Evolutionary conservation across 495 filamentous ascomycete genomes (phyloP).

Genomic region (Bryoglossum gracile): DNA sequence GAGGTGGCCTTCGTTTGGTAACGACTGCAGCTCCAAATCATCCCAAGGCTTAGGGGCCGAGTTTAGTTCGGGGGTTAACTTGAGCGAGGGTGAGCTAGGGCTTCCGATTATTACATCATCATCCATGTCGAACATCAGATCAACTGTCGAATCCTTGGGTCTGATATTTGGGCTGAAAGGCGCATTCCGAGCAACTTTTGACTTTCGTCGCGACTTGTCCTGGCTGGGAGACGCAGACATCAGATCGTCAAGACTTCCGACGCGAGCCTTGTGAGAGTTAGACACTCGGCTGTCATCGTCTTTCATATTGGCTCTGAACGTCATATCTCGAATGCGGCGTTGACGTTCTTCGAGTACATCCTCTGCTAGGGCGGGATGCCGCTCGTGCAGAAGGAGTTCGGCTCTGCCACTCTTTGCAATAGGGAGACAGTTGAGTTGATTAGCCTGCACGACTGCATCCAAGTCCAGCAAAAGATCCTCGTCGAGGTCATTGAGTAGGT

Average conservation of each 20-base stretch:
- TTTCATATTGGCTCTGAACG: slow-evolving; percentile 49
- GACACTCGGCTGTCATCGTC: slow-evolving; percentile 51
- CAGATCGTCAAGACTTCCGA: slow-evolving; percentile 50
- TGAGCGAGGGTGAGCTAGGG: slow-evolving; percentile 8
- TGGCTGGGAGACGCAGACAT: slow-evolving; percentile 41
- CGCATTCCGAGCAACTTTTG: slow-evolving; percentile 39
- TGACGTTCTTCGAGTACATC: slow-evolving; percentile 47
- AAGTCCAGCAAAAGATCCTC: slow-evolving; percentile 72
- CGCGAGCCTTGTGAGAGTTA: slow-evolving; percentile 38
- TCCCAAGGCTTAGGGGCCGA: slow-evolving; percentile 15
- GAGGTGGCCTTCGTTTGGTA: not conserved
- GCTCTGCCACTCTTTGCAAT: slow-evolving; percentile 68
- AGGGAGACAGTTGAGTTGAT: slow-evolving; percentile 69
- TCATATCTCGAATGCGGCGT: slow-evolving; percentile 41
- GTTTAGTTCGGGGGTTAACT: slow-evolving; percentile 6
- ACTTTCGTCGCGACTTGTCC: slow-evolving; percentile 44
- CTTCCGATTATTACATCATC: slow-evolving; percentile 48
- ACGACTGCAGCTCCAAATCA: not conserved
- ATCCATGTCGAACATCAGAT: slow-evolving; percentile 93
- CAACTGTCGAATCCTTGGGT: slow-evolving; percentile 55
- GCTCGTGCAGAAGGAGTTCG: slow-evolving; percentile 61
- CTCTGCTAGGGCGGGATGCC: slow-evolving; percentile 52
- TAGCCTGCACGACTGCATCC: slow-evolving; percentile 68
- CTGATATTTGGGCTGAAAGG: slow-evolving; percentile 54
- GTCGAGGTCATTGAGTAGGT: slow-evolving; percentile 78